Evolutionary conservation across 2,329 filamentous ascomycete genomes (phyloP).

Genomic region (Pezicula radicicola): DNA sequence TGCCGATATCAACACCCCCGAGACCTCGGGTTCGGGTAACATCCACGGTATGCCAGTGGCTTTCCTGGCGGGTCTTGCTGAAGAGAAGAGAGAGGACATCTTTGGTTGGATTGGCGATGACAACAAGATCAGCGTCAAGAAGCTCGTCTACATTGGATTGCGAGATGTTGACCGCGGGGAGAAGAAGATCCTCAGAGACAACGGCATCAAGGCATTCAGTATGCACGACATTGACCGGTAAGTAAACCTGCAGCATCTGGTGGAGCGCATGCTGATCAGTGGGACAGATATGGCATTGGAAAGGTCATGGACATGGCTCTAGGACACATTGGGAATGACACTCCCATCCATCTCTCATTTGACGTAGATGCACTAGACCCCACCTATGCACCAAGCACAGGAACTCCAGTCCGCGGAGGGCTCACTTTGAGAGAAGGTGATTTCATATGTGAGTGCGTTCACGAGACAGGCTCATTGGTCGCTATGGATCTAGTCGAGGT

Average conservation of each 20-base stretch:
- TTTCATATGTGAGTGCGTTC: conserved; percentile 88
- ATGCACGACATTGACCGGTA: conserved; percentile 97
- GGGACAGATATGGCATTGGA: conserved; percentile 78
- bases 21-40: conserved; percentile 86
- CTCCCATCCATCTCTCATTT: conserved; percentile 94
- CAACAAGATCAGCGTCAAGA: conserved; percentile 66
- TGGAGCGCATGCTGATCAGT: conserved; percentile 5
- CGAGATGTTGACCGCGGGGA: conserved; percentile 90
- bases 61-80: conserved; percentile 83
- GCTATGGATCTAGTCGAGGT: conserved; percentile 83
- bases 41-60: conserved; percentile 97
- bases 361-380: conserved; percentile 96
- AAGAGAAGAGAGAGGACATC: conserved; percentile 69
- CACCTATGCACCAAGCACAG: conserved; percentile 93
- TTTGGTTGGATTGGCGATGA: conserved; percentile 88
- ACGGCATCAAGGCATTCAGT: conserved; percentile 92
- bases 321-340: conserved; percentile 89
- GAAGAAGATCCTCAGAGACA: conserved; percentile 85
- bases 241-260: conserved; percentile 22
- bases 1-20: conserved; percentile 95
- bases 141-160: conserved; percentile 95
- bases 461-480: conserved; percentile 74
- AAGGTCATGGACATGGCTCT: conserved; percentile 98
- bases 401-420: conserved; percentile 89
- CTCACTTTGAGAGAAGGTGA: conserved; percentile 93